Percentiles rank a stretch among this genome's conserved stretches.
phyloP scores from a whole-genome alignment of 306 rosid species.

The Styphnolobium japonicum region DNA sequence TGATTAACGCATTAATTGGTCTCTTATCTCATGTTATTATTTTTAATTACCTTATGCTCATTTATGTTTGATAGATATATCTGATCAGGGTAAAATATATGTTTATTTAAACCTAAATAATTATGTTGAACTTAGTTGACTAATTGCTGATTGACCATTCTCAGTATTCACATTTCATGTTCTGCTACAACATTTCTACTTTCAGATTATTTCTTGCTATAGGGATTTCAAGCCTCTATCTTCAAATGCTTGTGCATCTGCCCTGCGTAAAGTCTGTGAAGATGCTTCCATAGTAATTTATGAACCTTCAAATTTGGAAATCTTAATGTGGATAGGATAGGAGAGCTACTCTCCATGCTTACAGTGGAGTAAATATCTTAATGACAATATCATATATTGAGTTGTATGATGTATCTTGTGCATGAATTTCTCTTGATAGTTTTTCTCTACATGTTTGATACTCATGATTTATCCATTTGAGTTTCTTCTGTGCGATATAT shows the following conservation, averaged over 20 bases:
- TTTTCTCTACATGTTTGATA: background rate
- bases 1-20: background rate
- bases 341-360: constrained; percentile 40
- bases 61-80: constrained; percentile 14
- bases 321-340: constrained; percentile 98
- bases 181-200: constrained; percentile 35
- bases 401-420: constrained; percentile 6
- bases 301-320: constrained; percentile 93
- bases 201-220: constrained; percentile 89
- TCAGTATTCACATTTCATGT: constrained; percentile 17
- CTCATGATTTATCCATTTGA: background rate
- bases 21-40: background rate
- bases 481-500: background rate
- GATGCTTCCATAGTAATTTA: constrained; percentile 75
- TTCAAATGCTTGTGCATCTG: constrained; percentile 81
- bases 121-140: constrained; percentile 7
- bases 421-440: constrained; percentile 12
- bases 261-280: constrained; percentile 91
- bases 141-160: constrained; percentile 27
- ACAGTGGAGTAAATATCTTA: constrained; percentile 14
- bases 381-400: constrained; percentile 12
- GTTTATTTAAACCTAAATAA: constrained; percentile 13
- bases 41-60: constrained; percentile 7
- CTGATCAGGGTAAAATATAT: background rate
- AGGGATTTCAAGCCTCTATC: constrained; percentile 78